phyloP scores from a whole-genome alignment of 2,329 filamentous ascomycete species.

The Diaporthe velutina region DNA sequence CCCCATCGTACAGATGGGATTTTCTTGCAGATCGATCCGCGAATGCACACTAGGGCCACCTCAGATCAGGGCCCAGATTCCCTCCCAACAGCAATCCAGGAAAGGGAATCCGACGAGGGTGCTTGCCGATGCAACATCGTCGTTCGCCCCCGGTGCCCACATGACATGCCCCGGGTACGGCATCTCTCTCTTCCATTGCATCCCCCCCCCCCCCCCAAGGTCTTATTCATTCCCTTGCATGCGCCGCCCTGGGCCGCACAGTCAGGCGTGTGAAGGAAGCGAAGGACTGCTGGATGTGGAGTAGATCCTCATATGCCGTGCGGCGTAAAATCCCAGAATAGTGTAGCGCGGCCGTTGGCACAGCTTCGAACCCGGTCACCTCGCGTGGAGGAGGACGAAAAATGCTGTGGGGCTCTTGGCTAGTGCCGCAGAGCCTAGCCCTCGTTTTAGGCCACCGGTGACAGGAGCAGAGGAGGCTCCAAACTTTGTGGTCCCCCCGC shows the following conservation, averaged over 20 bases:
- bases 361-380: conserved; percentile 4
- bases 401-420: not conserved
- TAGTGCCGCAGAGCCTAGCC: not conserved
- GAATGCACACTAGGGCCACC: conserved; percentile 12
- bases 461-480: conserved; percentile 9
- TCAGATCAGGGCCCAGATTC: conserved; percentile 9
- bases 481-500: conserved; percentile 2
- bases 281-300: not conserved
- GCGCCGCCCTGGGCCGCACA: not conserved
- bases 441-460: conserved; percentile 7
- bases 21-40: conserved; percentile 7
- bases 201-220: not conserved
- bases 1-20: not conserved
- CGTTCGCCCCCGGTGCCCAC: conserved; percentile 1
- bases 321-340: conserved; percentile 11
- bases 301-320: conserved; percentile 28
- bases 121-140: not conserved
- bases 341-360: conserved; percentile 12
- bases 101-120: not conserved
- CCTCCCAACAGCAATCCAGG: not conserved
- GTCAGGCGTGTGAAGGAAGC: not conserved
- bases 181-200: not conserved
- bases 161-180: not conserved
- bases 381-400: conserved; percentile 6
- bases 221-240: not conserved